Evolutionary conservation across 2,329 filamentous ascomycete species (phyloP), one percentile per base, ranked within the genome.

Genomic region (Trichoderma sp.): DNA sequence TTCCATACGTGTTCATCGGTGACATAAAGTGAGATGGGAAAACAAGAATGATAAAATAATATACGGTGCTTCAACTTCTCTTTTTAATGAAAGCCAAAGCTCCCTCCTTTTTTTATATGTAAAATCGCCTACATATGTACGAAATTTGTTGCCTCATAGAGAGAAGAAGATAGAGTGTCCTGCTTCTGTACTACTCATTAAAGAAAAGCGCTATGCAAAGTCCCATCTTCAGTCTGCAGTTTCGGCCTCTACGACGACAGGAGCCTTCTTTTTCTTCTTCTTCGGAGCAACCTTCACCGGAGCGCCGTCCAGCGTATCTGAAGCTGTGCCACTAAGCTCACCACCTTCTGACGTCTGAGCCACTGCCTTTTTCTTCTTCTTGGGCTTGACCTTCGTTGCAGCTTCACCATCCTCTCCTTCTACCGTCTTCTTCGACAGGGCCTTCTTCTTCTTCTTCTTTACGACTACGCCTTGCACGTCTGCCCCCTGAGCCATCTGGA

Each of bases 401-500:
- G 81, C 79, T 5, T 66, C 68, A 6, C 43, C 71, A 5, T 69
- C 71, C 3, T 68, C 71, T 2, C 69, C 74, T n/a, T 75, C 77
- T 1, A 55, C 72, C 5, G 68, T 63, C 37, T 65, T 60, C 55
- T 60, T 72, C 69, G 83, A 85, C 74, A 83, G 84, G 79, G 85
- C 86, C 80, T 88, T 89, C 82, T 88, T 90, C 80, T 88, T 90
- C 80, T 90, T 91, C 76, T 87, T 90, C 78, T 85, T 86, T 4
- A 93, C 87, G 2, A 91, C 85, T 0, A 86, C 87, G 1, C 89
- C 89, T 75, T 91, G 91, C 3, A 82, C 84, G 58, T 88, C 85
- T 33, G 90, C 87, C n/a, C 89, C 90, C 74, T 89, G 87, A 27
- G 89, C 89, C 24, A 90, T 87, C 73, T 92, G 87, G 47, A 94